Base-by-base conservation (phyloP, 768 basidiomycete genomes). In the Naganishia randhawae region DNA sequence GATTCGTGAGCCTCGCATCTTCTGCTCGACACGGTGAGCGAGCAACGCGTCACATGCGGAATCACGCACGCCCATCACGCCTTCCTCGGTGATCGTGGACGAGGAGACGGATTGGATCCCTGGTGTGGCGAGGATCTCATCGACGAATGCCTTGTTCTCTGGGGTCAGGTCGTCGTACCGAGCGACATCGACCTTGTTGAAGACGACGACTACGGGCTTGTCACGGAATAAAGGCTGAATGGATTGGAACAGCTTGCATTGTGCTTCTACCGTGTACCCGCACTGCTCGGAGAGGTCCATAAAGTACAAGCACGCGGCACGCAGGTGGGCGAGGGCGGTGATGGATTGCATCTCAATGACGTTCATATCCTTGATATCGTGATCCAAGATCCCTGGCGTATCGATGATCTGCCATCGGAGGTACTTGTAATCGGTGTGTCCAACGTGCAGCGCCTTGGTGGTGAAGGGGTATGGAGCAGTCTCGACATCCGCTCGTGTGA, bases 321-420 rank as follows among this genome's bases (percentile, higher is more conserved):
- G 92, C 51, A 99, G 82, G 82, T 99, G 96, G 8, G 96, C 96
- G 70, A 99, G 83, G 16, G 96, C 96, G 41, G 95, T 98, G 72
- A 80, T 96, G 74, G 91, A 94, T 84, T 99, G 96, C 95, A 98
- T 99, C 83, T 99, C 96, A 74, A 99, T 99, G 69, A 94, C 98
- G 84, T 98, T 98, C 96, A 99, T 98, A 62, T 99, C 96, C 81
- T 99, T 95, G 35, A 98, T 84, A 1, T 95, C 94, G 80, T 98
- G 96, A 78, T 99, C 96, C 72, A 99, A 85, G 68, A 99, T 89
- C 68, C 96, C 96, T 1, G 96, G 96, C 45, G 96, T 99, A 84
- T 99, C 96, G 75, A 99, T 97, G 61, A 99, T 95, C 80, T 99
- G 96, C 96, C 96, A 99, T 70, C 96, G 88, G 74, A 99, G 85